Evolutionary conservation across 805 yeast species (phyloP), one percentile per base, ranked within the genome.

Genomic region (Torulaspora gathmanii): DNA sequence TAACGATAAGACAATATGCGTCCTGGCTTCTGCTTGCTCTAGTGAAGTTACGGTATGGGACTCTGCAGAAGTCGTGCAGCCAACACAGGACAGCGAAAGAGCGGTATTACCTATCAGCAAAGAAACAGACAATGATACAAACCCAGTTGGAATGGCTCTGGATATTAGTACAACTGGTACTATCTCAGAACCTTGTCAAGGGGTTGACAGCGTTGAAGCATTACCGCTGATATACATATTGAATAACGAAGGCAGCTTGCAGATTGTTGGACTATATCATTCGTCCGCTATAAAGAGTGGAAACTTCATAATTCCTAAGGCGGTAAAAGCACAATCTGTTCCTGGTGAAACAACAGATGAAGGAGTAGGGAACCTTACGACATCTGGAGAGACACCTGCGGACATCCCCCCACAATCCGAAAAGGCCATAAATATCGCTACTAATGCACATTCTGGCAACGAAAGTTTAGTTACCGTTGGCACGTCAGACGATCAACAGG

Each of bases 21-120:
- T 87, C 16, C 47, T 83, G 0, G 76, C 86, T 1, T 75, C 83
- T 1, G 76, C 89, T 0, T 72, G 79, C 19, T 78, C 93, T 0
- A 72, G 85, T 2, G 95, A 86, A 44, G 56, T 85, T 12, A 64
- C 77, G 6, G 64, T 82, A 1, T 47, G 75, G 20, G 70, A 78
- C 2, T 53, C 67, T 1, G 38, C 53, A 0, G 62, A 64, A 15
- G 57, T 69, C 2, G 56, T 82, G 1, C 67, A 67, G 25, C 81
- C 81, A 7, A 63, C 75, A 3, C 84, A 83, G 53, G 96, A 89
- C 57, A 70, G 81, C 3, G 79, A 78, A 54, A 72, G 85, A 40
- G 95, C 95, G 0, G 74, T 79, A 20, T 68, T 87, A 50, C 95
- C 96, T 1, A 69, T 86, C 53, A 78, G 78, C 56, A 82, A 78